Evolutionary conservation across 2,329 filamentous ascomycete species (phyloP).

Genomic region (Pseudodiploospora longispora): DNA sequence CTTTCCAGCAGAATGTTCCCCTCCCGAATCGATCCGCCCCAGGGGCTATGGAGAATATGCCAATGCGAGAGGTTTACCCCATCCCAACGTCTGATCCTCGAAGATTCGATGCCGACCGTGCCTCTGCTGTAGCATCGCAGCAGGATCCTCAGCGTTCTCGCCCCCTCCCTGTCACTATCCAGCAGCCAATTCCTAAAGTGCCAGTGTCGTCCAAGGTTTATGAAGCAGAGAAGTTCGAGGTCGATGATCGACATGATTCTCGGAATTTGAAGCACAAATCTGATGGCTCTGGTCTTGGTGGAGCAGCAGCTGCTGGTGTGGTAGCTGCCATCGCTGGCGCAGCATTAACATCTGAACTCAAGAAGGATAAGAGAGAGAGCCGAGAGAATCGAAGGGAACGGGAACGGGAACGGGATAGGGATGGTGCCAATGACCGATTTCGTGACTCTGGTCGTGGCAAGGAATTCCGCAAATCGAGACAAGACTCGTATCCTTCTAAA

Average conservation of each 20-base stretch:
- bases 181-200: conserved; percentile 73
- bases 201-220: conserved; percentile 66
- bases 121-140: conserved; percentile 37
- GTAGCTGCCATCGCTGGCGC: conserved; percentile 43
- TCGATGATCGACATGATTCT: conserved; percentile 26
- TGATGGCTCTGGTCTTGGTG: conserved; percentile 32
- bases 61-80: conserved; percentile 58
- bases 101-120: conserved; percentile 49
- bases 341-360: conserved; percentile 16
- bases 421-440: conserved; percentile 9
- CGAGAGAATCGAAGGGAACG: conserved; percentile 8
- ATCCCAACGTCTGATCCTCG: conserved; percentile 57
- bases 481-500: conserved; percentile 21
- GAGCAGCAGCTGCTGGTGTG: conserved; percentile 38
- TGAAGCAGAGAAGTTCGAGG: conserved; percentile 36
- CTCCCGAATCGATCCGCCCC: conserved; percentile 15
- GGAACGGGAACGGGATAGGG: conserved; percentile 11
- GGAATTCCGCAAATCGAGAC: conserved; percentile 21
- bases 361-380: conserved; percentile 11
- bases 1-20: conserved; percentile 10
- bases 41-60: conserved; percentile 13
- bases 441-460: conserved; percentile 10
- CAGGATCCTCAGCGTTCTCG: conserved; percentile 34
- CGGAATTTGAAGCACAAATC: conserved; percentile 22
- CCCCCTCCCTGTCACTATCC: conserved; percentile 60